Percentiles rank a stretch among this genome's conserved stretches.
Evolutionary conservation across 2,329 filamentous ascomycete species (phyloP).

Genomic region (Cadophora luteo-olivacea): DNA sequence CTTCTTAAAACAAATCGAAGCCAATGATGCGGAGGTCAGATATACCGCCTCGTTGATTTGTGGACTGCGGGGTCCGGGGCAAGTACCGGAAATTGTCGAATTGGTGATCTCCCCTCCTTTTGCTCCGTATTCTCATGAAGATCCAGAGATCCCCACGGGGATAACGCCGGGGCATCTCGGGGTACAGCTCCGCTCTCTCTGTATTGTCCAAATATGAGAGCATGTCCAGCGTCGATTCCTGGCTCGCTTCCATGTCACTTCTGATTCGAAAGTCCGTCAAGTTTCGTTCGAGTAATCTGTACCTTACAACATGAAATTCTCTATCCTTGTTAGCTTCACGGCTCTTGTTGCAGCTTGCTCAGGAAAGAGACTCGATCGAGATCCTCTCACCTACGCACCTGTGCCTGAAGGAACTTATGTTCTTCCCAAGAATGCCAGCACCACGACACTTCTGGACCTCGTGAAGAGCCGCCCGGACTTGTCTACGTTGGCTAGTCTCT

Average conservation of each 20-base stretch:
- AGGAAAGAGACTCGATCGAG: not conserved
- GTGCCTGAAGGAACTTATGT: not conserved
- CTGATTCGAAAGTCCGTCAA: not conserved
- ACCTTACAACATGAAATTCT: not conserved
- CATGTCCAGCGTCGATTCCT: not conserved
- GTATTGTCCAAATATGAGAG: not conserved
- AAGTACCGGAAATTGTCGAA: not conserved
- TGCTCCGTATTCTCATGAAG: not conserved
- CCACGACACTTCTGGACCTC: not conserved
- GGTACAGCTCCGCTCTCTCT: not conserved
- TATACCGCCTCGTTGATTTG: not conserved
- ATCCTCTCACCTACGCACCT: not conserved
- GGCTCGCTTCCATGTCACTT: not conserved
- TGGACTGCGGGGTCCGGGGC: not conserved
- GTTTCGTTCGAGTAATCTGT: not conserved
- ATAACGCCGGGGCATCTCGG: not conserved
- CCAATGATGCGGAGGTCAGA: not conserved
- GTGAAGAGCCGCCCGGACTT: not conserved
- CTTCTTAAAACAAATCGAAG: not conserved
- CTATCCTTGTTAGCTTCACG: not conserved
- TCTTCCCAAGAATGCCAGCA: not conserved
- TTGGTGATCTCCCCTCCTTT: not conserved
- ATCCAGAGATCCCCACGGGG: not conserved
- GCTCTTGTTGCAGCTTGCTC: not conserved
- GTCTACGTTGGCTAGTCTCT: not conserved